These are phyloP conservation scores for Thecaphora frezii DNA, from an alignment of 1,284 basidiomycete species.

Conservation along the genomic window DNA sequence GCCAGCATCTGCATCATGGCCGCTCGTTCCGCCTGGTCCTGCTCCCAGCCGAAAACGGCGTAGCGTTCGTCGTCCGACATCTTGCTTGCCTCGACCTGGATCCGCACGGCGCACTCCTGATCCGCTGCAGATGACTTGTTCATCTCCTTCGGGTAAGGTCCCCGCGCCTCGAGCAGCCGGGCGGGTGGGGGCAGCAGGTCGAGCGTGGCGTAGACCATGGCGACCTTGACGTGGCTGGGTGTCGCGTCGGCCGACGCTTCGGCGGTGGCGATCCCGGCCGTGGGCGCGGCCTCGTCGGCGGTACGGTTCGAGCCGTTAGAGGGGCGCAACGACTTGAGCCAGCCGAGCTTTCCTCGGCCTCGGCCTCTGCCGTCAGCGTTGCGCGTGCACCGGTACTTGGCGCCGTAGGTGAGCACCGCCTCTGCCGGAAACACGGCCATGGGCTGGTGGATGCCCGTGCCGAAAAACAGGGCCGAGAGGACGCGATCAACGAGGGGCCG, in stretches of 20 bases:
- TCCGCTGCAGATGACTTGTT: slow-evolving; percentile 23
- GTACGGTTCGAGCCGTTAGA: too few species aligned
- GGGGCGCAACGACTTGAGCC: not conserved
- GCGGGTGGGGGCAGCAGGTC: slow-evolving; percentile 28
- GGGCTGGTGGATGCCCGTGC: slow-evolving; percentile 6
- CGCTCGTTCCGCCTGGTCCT: slow-evolving; percentile 4
- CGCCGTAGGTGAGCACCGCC: slow-evolving; percentile 24
- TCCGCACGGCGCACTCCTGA: not conserved
- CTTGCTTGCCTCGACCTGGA: slow-evolving; percentile 11
- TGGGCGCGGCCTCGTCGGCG: not conserved
- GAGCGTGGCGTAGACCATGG: slow-evolving; percentile 29
- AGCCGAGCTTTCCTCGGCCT: not conserved
- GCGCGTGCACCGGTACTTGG: not conserved
- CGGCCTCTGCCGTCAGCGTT: not conserved
- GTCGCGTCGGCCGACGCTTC: not conserved
- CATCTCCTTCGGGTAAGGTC: slow-evolving; percentile 32
- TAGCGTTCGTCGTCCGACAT: slow-evolving; percentile 19
- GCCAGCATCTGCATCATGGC: slow-evolving; percentile 17
- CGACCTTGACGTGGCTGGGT: slow-evolving; percentile 10
- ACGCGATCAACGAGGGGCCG: slow-evolving; percentile 25
- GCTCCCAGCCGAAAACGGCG: slow-evolving; percentile 11
- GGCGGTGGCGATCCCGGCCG: too few species aligned
- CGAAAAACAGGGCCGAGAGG: slow-evolving; percentile 14
- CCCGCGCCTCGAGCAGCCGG: slow-evolving; percentile 19
- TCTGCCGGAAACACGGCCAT: slow-evolving; percentile 21